A percentile compares a stretch with the other conserved stretches of the same genome.
phyloP scores from a whole-genome alignment of 371 early-diverging fungal species.

The Apophysomyces variabilis region DNA sequence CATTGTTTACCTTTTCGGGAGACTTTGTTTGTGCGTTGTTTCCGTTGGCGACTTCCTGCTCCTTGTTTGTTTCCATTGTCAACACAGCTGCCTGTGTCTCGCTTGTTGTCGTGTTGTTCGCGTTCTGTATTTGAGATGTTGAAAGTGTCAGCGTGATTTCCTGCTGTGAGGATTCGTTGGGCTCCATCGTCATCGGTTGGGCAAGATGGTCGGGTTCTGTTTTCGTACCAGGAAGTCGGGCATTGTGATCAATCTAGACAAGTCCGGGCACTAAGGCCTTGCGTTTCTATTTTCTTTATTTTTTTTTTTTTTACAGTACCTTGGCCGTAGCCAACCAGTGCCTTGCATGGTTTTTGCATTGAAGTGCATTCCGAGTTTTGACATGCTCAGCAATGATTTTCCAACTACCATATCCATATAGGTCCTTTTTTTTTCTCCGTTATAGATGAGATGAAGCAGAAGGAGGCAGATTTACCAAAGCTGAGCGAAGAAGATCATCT shows the following conservation, averaged over 20 bases:
- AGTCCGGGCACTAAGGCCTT: neutral
- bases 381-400: slow-evolving; percentile 59
- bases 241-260: neutral
- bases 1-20: slow-evolving; percentile 47
- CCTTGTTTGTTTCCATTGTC: neutral
- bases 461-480: slow-evolving; percentile 45
- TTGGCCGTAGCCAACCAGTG: slow-evolving; percentile 43
- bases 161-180: neutral
- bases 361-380: slow-evolving; percentile 62
- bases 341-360: slow-evolving; percentile 73
- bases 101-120: neutral
- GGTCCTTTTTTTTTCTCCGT: slow-evolving; percentile 30
- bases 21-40: slow-evolving; percentile 27
- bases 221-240: neutral
- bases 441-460: neutral
- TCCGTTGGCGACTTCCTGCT: neutral
- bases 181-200: neutral
- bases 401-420: slow-evolving; percentile 74
- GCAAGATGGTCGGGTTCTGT: neutral
- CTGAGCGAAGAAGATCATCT: slow-evolving; percentile 42
- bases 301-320: neutral
- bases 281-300: neutral
- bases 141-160: too few species aligned
- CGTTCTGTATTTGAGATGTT: too few species aligned
- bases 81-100: neutral